These are phyloP conservation scores for Moesziomyces globuligerus DNA, from an alignment of 1,284 basidiomycete genomes.

Conservation along the genomic window DNA sequence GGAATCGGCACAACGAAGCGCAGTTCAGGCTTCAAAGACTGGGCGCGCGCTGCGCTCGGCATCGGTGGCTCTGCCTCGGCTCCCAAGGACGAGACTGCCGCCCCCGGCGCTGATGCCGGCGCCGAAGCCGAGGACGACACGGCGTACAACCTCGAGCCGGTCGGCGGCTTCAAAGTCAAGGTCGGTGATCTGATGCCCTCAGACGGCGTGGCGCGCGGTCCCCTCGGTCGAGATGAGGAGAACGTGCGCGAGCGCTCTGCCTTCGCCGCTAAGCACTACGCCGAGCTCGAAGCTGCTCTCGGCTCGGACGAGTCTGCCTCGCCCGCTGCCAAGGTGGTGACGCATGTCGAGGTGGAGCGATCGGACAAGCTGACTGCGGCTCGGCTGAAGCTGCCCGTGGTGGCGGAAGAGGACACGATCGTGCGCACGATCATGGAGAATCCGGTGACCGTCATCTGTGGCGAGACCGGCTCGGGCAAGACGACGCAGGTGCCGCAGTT, in stretches of 20 bases:
- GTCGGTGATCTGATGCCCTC: slow-evolving; percentile 60
- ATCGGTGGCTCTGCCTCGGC: slow-evolving; percentile 32
- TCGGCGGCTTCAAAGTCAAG: slow-evolving; percentile 56
- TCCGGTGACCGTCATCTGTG: slow-evolving; percentile 79
- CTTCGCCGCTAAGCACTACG: slow-evolving; percentile 54
- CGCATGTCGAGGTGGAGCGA: slow-evolving; percentile 75
- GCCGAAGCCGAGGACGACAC: slow-evolving; percentile 29
- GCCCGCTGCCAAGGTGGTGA: slow-evolving; percentile 63
- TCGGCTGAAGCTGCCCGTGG: slow-evolving; percentile 84
- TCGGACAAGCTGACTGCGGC: slow-evolving; percentile 80
- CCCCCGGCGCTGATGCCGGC: slow-evolving; percentile 12
- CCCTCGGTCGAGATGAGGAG: slow-evolving; percentile 55
- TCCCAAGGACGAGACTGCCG: slow-evolving; percentile 1
- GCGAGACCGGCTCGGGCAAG: slow-evolving; percentile 95
- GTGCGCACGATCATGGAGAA: slow-evolving; percentile 91
- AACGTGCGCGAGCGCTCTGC: slow-evolving; percentile 34
- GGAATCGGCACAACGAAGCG: slow-evolving; percentile 50
- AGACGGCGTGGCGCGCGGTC: slow-evolving; percentile 64
- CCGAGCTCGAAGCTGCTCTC: slow-evolving; percentile 37
- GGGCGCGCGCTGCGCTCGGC: slow-evolving; percentile 61
- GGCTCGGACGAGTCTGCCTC: slow-evolving; percentile 9
- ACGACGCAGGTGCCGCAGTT: slow-evolving; percentile 98
- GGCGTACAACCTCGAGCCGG: slow-evolving; percentile 55
- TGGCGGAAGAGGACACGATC: slow-evolving; percentile 91
- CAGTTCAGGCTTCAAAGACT: slow-evolving; percentile 63